A percentile compares a stretch with the other conserved stretches of the same genome.
Evolutionary conservation across 2,329 filamentous ascomycete genomes (phyloP).

Genomic region (Pseudocercospora fuligena): DNA sequence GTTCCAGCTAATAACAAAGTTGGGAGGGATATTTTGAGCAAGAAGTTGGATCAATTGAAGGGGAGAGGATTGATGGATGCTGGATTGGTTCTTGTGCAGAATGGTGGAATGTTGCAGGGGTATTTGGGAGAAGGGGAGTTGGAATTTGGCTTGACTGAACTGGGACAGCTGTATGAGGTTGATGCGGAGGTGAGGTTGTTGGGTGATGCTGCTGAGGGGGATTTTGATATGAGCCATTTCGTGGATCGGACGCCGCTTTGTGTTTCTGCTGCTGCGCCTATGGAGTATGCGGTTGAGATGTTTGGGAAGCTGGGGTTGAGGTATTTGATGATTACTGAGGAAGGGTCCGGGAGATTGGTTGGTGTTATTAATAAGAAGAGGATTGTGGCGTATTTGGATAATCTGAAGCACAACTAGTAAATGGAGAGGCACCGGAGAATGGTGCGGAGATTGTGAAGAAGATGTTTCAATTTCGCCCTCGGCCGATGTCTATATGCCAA

Average conservation of each 20-base stretch:
- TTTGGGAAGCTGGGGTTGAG: slow-evolving; percentile 62
- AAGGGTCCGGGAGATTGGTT: slow-evolving; percentile 55
- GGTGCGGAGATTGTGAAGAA: background rate
- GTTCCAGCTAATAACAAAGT: slow-evolving; percentile 54
- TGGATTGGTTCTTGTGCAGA: slow-evolving; percentile 60
- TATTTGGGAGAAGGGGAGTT: slow-evolving; percentile 62
- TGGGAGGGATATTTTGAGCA: slow-evolving; percentile 45
- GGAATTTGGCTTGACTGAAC: slow-evolving; percentile 52
- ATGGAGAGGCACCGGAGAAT: background rate
- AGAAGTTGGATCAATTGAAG: slow-evolving; percentile 55
- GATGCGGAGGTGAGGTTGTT: slow-evolving; percentile 47
- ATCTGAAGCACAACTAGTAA: slow-evolving; percentile 19
- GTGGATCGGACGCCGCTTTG: slow-evolving; percentile 60
- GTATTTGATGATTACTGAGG: slow-evolving; percentile 59
- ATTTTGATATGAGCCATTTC: slow-evolving; percentile 55
- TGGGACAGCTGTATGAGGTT: slow-evolving; percentile 41
- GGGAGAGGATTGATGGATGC: slow-evolving; percentile 61
- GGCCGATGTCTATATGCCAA: background rate
- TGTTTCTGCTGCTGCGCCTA: slow-evolving; percentile 57
- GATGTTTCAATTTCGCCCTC: background rate
- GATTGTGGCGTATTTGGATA: slow-evolving; percentile 58
- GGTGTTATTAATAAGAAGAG: slow-evolving; percentile 65
- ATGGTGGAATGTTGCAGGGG: slow-evolving; percentile 55
- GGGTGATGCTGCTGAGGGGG: slow-evolving; percentile 42
- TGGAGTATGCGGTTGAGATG: slow-evolving; percentile 65